phyloP scores from a whole-genome alignment of 441 rosid species.

The Francoa sonchifolia region DNA sequence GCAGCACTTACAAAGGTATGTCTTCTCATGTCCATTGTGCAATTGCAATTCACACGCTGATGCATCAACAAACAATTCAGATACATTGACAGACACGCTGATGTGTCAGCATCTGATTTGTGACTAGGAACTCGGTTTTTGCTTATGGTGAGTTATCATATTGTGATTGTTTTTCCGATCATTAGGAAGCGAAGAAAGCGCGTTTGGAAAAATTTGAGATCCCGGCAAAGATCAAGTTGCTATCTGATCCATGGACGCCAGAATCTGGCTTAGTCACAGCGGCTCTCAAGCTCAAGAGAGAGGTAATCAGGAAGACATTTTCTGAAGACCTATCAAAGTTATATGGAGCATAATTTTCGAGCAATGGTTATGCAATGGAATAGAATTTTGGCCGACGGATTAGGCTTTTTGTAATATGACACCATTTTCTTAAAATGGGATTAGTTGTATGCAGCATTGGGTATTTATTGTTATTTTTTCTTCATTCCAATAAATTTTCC shows the following conservation, averaged over 20 bases:
- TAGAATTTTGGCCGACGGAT: no score
- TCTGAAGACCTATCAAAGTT: slow-evolving; percentile 56
- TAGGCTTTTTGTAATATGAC: no score
- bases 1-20: slow-evolving; percentile 64
- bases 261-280: slow-evolving; percentile 86
- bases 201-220: slow-evolving; percentile 74
- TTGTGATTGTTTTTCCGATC: background rate
- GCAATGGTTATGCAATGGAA: no score
- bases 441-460: no score
- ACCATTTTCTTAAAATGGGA: no score
- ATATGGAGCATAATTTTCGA: no score
- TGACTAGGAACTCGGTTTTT: background rate
- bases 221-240: slow-evolving; percentile 70
- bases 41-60: background rate
- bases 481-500: no score
- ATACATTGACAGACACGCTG: background rate
- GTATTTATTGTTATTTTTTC: no score
- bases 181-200: slow-evolving; percentile 61
- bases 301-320: slow-evolving; percentile 49
- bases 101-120: background rate
- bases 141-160: background rate
- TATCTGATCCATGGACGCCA: slow-evolving; percentile 78
- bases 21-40: no score
- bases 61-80: background rate
- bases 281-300: slow-evolving; percentile 89